Conservation (phyloP, 2,329 filamentous ascomycete species). For the Fusarium virguliforme region DNA sequence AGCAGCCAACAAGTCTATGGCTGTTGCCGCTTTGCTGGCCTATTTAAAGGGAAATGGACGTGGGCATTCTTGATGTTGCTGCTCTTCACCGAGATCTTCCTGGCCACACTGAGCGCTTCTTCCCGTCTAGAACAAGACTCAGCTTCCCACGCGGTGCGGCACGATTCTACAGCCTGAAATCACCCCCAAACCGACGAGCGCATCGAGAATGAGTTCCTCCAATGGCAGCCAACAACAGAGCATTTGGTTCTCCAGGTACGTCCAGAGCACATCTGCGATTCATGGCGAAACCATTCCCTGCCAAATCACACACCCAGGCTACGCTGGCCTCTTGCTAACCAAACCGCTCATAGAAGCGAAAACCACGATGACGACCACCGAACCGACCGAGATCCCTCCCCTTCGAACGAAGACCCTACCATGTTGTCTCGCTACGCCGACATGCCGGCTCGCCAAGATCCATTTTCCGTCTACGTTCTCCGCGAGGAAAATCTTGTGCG, state of each 20-base stretch:
- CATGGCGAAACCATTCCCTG: background rate
- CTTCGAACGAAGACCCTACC: background rate
- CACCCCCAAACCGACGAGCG: background rate
- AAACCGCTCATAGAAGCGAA: conserved; percentile 2
- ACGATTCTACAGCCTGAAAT: background rate
- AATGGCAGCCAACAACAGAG: background rate
- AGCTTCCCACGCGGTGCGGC: background rate
- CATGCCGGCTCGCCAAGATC: background rate
- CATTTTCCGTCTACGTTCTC: background rate
- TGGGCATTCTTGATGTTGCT: background rate
- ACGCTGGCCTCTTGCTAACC: background rate
- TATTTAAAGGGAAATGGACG: background rate
- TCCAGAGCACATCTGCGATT: background rate
- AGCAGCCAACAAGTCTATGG: background rate
- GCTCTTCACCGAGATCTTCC: background rate
- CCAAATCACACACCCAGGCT: background rate
- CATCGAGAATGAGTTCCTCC: background rate
- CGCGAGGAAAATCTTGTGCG: background rate
- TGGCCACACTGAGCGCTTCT: background rate
- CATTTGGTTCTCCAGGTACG: background rate
- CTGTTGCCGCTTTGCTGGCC: background rate
- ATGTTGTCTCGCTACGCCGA: conserved; percentile 13
- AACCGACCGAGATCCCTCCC: background rate
- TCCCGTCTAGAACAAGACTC: background rate
- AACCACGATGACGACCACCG: background rate